Base-by-base conservation (phyloP, 1,284 basidiomycete species). In the Ustilago vetiveriae region DNA sequence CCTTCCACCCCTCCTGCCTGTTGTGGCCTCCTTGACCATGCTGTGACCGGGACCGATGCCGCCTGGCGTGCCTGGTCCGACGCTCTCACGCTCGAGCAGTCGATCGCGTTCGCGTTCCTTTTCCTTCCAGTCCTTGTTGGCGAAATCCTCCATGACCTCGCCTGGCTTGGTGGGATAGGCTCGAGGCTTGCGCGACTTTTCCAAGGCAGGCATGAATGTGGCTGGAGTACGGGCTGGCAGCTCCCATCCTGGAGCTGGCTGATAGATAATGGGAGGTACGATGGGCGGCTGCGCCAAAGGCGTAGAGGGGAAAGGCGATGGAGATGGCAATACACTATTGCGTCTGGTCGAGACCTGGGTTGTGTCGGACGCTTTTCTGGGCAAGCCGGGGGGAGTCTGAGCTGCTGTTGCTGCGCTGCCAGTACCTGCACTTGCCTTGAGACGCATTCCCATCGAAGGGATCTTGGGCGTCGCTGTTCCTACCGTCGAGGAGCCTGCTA, bases 141-240 rank as follows among this genome's bases (percentile, higher is more conserved):
- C 68, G 45, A 80, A 81, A 45, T 81, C 62, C 22, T 76, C 76
- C 37, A 69, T 59, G 39, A 81, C 79, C 38, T 81, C 67, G n/a
- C 58, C 49, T 7, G 78, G 79, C 36, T 74, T 68, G 26, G 69
- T 79, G 2, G 79, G 75, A 32, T 78, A 79, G 3, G 59, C 60
- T 37, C 63, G 41, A 11, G 75, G 72, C 7, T 49, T 45, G 17
- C 65, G 62, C 17, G 66, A 60, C 19, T 53, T 56, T 42, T 72
- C 63, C 16, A 67, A 37, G 19, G 23, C 59, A 16, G 79, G 79
- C 53, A 79, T 48, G 35, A 76, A 63, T 16, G 66, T 53, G n/a
- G 60, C 50, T 14, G 74, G 72, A 7, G 74, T 75, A 40, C 54
- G 51, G 24, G 71, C 59, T 13, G 75, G 75, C 35, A 76, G 47